Conservation (phyloP, 2,329 filamentous ascomycete genomes). For the Lithohypha guttulata region DNA sequence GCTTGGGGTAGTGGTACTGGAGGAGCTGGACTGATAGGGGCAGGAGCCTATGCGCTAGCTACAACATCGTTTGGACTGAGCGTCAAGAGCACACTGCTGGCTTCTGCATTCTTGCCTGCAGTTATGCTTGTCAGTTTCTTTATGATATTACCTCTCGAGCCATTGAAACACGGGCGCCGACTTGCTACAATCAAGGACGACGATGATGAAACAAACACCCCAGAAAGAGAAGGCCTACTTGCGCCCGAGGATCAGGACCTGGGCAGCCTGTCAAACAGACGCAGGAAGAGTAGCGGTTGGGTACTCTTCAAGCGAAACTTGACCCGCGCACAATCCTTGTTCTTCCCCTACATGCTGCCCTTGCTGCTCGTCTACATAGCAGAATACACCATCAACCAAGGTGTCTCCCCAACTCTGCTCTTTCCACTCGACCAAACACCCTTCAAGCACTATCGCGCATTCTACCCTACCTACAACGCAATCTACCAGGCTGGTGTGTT, state of each 20-base stretch:
- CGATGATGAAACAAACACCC: slow-evolving; percentile 25
- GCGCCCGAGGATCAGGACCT: slow-evolving; percentile 17
- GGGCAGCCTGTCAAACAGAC: slow-evolving; percentile 10
- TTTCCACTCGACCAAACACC: slow-evolving; percentile 70
- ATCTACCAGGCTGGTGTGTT: slow-evolving; percentile 95
- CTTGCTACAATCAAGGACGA: slow-evolving; percentile 36
- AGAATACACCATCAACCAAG: slow-evolving; percentile 97
- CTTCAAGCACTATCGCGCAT: slow-evolving; percentile 70
- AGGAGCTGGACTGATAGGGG: slow-evolving; percentile 75
- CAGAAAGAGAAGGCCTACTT: slow-evolving; percentile 26
- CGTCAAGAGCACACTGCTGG: slow-evolving; percentile 62
- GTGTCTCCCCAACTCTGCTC: slow-evolving; percentile 76
- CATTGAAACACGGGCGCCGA: slow-evolving; percentile 41
- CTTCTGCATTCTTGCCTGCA: slow-evolving; percentile 66
- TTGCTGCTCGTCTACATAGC: slow-evolving; percentile 86
- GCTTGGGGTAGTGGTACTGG: slow-evolving; percentile 91
- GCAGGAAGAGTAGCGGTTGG: slow-evolving; percentile 20
- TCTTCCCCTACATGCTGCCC: slow-evolving; percentile 78
- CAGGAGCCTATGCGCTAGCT: slow-evolving; percentile 74
- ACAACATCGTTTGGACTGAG: slow-evolving; percentile 70
- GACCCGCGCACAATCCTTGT: slow-evolving; percentile 55
- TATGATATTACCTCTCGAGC: slow-evolving; percentile 58
- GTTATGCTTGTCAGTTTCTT: slow-evolving; percentile 85
- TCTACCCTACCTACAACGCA: slow-evolving; percentile 90
- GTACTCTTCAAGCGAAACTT: slow-evolving; percentile 43